These are phyloP conservation scores for Kondoa malvinella DNA, from an alignment of 768 basidiomycete species.

Conservation along the genomic window DNA sequence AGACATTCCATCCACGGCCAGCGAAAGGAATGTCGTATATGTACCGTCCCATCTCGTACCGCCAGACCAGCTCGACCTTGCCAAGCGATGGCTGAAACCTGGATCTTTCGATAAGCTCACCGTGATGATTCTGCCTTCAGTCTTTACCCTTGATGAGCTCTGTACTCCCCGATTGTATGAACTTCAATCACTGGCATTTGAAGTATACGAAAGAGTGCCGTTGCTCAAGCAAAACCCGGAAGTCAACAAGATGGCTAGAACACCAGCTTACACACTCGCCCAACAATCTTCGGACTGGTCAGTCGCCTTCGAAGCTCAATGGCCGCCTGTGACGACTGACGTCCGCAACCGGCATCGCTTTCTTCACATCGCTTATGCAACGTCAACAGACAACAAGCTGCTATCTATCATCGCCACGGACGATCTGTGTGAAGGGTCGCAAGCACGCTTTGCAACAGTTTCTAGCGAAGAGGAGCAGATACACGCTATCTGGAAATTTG, in stretches of 20 bases:
- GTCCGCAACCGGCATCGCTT: slow-evolving; percentile 46
- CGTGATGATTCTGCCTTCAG: not conserved
- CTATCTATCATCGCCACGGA: slow-evolving; percentile 57
- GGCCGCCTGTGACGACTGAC: slow-evolving; percentile 37
- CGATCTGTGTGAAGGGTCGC: slow-evolving; percentile 57
- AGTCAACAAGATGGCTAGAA: not conserved
- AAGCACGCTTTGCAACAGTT: slow-evolving; percentile 44
- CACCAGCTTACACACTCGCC: slow-evolving; percentile 29
- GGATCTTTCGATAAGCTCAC: not conserved
- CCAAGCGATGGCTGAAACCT: not conserved
- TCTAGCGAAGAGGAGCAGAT: slow-evolving; percentile 40
- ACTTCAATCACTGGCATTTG: slow-evolving; percentile 42
- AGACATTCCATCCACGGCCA: not conserved
- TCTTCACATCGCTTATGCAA: slow-evolving; percentile 57
- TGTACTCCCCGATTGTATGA: slow-evolving; percentile 4
- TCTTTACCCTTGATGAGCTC: not conserved
- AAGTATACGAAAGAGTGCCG: slow-evolving; percentile 56
- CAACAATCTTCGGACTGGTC: slow-evolving; percentile 34
- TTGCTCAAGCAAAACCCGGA: slow-evolving; percentile 9
- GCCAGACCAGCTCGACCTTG: not conserved
- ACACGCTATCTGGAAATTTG: slow-evolving; percentile 55
- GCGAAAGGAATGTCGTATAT: not conserved
- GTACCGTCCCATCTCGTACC: not conserved
- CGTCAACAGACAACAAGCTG: slow-evolving; percentile 57
- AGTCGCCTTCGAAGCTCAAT: slow-evolving; percentile 35